Evolutionary conservation across 139 green algal species (phyloP).

Genomic region (Coccomyxa sp.): DNA sequence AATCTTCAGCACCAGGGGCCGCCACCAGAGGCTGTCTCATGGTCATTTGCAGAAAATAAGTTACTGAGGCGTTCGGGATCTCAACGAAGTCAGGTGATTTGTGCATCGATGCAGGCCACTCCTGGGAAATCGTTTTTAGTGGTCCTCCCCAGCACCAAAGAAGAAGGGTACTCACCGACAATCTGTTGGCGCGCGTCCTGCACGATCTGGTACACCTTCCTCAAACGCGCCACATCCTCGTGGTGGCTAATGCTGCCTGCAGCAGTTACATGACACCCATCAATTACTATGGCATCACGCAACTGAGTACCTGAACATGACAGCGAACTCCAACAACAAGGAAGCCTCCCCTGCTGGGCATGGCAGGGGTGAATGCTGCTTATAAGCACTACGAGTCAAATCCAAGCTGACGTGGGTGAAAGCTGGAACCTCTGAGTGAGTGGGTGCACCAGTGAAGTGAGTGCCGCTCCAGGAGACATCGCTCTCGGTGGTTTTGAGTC

Average conservation of each 20-base stretch:
- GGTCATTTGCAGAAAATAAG: no score
- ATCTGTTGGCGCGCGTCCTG: neutral
- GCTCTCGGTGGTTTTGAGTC: neutral
- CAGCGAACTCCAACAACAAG: neutral
- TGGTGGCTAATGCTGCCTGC: slow-evolving; percentile 15
- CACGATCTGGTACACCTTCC: slow-evolving; percentile 21
- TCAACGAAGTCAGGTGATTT: no score
- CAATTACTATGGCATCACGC: neutral
- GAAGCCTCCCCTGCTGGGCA: no score
- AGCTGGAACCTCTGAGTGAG: neutral
- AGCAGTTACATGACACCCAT: no score
- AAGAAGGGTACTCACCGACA: neutral
- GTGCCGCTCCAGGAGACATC: neutral
- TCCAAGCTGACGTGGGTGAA: neutral
- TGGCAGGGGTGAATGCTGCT: no score
- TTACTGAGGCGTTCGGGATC: no score
- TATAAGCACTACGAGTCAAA: no score
- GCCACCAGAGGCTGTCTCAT: no score
- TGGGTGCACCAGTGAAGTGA: neutral
- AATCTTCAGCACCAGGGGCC: no score
- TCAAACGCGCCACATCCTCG: slow-evolving; percentile 18
- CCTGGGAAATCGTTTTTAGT: no score
- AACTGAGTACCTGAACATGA: neutral
- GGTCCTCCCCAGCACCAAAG: no score
- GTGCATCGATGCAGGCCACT: no score